phyloP scores from a whole-genome alignment of 345 rosid species.

The Raphanus raphanistrum region DNA sequence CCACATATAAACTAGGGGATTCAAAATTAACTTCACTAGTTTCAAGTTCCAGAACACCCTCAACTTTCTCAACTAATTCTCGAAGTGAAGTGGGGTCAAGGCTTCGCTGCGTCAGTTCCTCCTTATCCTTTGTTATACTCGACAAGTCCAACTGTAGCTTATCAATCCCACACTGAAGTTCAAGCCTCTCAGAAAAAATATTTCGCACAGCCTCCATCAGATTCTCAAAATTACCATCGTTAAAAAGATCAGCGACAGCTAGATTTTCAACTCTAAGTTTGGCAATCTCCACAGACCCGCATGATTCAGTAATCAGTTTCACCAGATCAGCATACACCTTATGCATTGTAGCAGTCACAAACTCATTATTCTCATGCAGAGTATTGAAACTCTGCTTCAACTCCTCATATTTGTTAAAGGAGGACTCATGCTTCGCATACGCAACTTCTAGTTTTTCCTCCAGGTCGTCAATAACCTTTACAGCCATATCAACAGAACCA shows the following conservation, averaged over 20 bases:
- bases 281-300: constrained; percentile 38
- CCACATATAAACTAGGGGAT: constrained; percentile 49
- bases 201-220: constrained; percentile 54
- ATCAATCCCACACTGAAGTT: constrained; percentile 53
- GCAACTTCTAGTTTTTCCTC: constrained; percentile 59
- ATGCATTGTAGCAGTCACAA: no score
- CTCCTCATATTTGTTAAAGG: constrained; percentile 47
- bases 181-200: constrained; percentile 55
- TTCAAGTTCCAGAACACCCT: constrained; percentile 59
- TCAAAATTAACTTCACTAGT: constrained; percentile 37
- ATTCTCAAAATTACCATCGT: constrained; percentile 44
- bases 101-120: constrained; percentile 52
- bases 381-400: constrained; percentile 50
- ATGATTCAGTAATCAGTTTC: constrained; percentile 49
- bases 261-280: constrained; percentile 36
- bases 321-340: constrained; percentile 44
- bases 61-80: constrained; percentile 56
- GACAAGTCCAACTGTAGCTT: constrained; percentile 59
- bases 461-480: constrained; percentile 54
- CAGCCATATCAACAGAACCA: constrained; percentile 56
- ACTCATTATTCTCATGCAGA: constrained; percentile 51
- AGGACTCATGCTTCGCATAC: constrained; percentile 44
- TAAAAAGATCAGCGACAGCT: constrained; percentile 44
- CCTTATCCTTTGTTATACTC: constrained; percentile 48
- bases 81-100: constrained; percentile 50